A percentile compares a stretch with the other conserved stretches of the same genome.
Evolutionary conservation across 2,329 filamentous ascomycete species (phyloP).

Genomic region (Blumeriella jaapii): DNA sequence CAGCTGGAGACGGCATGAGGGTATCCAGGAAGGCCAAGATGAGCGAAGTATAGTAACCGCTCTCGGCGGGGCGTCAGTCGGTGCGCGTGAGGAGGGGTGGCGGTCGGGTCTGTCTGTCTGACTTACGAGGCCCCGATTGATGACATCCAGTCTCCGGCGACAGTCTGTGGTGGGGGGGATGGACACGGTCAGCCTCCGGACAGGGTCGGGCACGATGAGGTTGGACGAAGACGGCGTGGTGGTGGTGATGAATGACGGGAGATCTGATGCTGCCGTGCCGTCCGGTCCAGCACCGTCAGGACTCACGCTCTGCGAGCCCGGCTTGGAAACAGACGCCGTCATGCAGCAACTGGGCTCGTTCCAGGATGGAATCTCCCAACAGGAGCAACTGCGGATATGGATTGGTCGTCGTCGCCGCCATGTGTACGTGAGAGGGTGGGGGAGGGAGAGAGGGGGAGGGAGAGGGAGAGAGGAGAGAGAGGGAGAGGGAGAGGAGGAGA

Average conservation of each 20-base stretch:
- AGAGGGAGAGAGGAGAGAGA: neutral
- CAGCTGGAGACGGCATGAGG: slow-evolving; percentile 56
- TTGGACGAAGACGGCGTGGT: neutral
- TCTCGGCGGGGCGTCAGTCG: slow-evolving; percentile 5
- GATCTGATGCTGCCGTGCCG: neutral
- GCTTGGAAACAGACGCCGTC: slow-evolving; percentile 66
- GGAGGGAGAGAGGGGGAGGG: neutral
- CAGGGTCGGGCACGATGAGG: too few relatives aligned
- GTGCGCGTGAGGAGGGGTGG: neutral
- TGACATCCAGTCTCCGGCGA: slow-evolving; percentile 66
- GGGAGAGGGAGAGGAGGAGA: neutral
- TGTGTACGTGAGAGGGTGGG: neutral
- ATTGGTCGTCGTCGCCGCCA: slow-evolving; percentile 5
- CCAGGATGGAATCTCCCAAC: slow-evolving; percentile 82
- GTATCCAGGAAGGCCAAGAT: slow-evolving; percentile 56
- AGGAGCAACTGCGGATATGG: slow-evolving; percentile 64
- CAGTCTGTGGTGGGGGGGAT: too few relatives aligned
- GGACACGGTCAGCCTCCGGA: too few relatives aligned
- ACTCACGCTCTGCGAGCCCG: slow-evolving; percentile 35
- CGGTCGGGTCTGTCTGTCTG: slow-evolving; percentile 8
- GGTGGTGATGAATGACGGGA: neutral
- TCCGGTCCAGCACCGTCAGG: too few relatives aligned
- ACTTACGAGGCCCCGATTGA: slow-evolving; percentile 78
- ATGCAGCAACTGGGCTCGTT: slow-evolving; percentile 48
- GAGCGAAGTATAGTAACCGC: slow-evolving; percentile 73